These are phyloP conservation scores for Penicillium sclerotigenum DNA, from an alignment of 2,329 filamentous ascomycete genomes.

Conservation along the genomic window DNA sequence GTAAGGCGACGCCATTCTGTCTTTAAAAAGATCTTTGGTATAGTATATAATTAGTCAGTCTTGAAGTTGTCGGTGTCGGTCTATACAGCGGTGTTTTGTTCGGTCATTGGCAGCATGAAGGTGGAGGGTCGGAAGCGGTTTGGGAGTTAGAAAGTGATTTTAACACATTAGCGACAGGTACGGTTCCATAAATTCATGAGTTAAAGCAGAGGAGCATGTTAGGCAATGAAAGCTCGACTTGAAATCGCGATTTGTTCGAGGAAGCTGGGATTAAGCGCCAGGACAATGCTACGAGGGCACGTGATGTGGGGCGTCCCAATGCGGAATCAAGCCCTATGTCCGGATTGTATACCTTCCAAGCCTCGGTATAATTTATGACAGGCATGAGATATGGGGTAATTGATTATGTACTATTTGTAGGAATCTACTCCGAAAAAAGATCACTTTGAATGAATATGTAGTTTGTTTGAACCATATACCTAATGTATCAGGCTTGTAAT, in stretches of 20 bases:
- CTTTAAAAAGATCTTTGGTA: not conserved
- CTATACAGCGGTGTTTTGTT: constrained; percentile 6
- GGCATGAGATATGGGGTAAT: no score
- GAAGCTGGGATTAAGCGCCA: constrained; percentile 13
- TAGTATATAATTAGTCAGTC: not conserved
- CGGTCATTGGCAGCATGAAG: constrained; percentile 1
- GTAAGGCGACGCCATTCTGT: constrained; percentile 32
- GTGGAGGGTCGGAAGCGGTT: not conserved
- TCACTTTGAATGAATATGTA: not conserved
- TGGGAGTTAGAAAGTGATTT: not conserved
- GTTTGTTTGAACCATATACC: not conserved
- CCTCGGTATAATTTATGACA: not conserved
- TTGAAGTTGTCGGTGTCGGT: constrained; percentile 4
- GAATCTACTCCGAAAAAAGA: no score
- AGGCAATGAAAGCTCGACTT: constrained; percentile 11
- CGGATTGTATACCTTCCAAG: not conserved
- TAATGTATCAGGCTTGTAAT: not conserved
- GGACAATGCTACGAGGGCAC: constrained; percentile 15
- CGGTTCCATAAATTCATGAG: not conserved
- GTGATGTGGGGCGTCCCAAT: constrained; percentile 23
- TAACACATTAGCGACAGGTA: constrained; percentile 1
- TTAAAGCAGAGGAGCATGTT: not conserved
- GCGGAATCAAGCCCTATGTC: constrained; percentile 17
- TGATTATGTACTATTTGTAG: not conserved
- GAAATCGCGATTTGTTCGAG: constrained; percentile 10